Evolutionary conservation across 2,329 filamentous ascomycete species (phyloP).

Genomic region (Paecilomyces dactylethromorphus): DNA sequence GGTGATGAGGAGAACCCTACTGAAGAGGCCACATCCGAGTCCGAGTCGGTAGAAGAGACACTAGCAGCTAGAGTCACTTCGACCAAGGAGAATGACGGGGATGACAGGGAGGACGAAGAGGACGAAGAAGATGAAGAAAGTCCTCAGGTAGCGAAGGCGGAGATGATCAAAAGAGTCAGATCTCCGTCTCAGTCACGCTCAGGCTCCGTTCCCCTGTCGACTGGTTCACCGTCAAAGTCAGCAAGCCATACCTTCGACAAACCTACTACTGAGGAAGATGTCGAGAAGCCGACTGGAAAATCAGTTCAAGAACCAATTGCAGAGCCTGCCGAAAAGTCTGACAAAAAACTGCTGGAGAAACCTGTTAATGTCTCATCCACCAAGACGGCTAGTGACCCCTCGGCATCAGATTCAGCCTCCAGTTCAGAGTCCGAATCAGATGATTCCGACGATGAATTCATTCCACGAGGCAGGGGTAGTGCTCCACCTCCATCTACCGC

Average conservation of each 20-base stretch:
- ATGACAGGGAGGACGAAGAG: not conserved
- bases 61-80: not conserved
- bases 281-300: too few relatives aligned
- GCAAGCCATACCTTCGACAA: not conserved
- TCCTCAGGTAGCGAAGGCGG: conserved; percentile 2
- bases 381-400: not conserved
- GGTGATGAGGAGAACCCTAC: not conserved
- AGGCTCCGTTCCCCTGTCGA: not conserved
- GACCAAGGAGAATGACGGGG: not conserved
- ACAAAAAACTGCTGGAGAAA: too few relatives aligned
- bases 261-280: not conserved
- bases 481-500: not conserved
- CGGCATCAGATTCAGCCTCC: not conserved
- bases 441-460: conserved; percentile 9
- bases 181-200: not conserved
- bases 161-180: not conserved
- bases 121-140: not conserved
- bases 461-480: not conserved
- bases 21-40: not conserved
- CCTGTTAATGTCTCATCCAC: not conserved
- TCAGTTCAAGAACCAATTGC: not conserved
- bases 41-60: not conserved
- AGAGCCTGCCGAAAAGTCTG: not conserved
- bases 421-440: conserved; percentile 7
- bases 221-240: not conserved